A percentile compares a stretch with the other conserved stretches of the same genome.
Evolutionary conservation across 805 yeast genomes (phyloP).

Genomic region (Danielia reshetovae): DNA sequence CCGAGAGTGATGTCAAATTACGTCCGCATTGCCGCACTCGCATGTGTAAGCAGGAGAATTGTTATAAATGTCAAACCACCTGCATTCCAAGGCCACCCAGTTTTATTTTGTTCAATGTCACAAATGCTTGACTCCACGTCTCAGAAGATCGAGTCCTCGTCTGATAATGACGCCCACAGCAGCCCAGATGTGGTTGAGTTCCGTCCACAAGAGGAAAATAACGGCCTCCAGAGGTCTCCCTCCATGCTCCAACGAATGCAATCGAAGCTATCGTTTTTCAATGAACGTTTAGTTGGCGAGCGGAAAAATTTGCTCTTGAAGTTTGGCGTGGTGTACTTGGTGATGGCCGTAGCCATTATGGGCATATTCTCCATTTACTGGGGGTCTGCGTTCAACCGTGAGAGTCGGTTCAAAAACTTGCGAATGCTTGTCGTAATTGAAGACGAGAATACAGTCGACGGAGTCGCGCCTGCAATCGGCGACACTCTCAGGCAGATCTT

Average conservation of each 20-base stretch:
- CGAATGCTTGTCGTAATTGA: slow-evolving; percentile 38
- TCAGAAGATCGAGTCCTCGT: no score
- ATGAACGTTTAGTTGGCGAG: slow-evolving; percentile 18
- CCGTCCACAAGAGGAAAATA: no score
- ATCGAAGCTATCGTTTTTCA: slow-evolving; percentile 30
- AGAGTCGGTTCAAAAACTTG: slow-evolving; percentile 26
- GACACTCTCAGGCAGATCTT: slow-evolving; percentile 17
- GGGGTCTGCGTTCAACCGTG: slow-evolving; percentile 41
- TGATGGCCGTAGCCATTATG: slow-evolving; percentile 36
- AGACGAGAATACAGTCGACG: slow-evolving; percentile 21
- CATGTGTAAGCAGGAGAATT: no score
- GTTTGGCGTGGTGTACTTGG: slow-evolving; percentile 19
- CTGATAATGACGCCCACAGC: no score
- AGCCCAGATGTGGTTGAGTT: no score
- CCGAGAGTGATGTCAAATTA: no score
- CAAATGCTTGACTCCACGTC: no score
- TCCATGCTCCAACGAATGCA: slow-evolving; percentile 21
- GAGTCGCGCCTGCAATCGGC: slow-evolving; percentile 26
- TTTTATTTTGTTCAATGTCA: no score
- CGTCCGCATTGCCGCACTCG: no score
- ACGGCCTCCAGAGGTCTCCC: slow-evolving; percentile 6
- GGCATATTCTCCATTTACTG: slow-evolving; percentile 44
- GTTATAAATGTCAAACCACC: no score
- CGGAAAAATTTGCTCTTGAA: slow-evolving; percentile 18
- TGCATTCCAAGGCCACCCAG: no score